phyloP scores from a whole-genome alignment of 495 filamentous ascomycete species.

The Parathielavia hyrcaniae region DNA sequence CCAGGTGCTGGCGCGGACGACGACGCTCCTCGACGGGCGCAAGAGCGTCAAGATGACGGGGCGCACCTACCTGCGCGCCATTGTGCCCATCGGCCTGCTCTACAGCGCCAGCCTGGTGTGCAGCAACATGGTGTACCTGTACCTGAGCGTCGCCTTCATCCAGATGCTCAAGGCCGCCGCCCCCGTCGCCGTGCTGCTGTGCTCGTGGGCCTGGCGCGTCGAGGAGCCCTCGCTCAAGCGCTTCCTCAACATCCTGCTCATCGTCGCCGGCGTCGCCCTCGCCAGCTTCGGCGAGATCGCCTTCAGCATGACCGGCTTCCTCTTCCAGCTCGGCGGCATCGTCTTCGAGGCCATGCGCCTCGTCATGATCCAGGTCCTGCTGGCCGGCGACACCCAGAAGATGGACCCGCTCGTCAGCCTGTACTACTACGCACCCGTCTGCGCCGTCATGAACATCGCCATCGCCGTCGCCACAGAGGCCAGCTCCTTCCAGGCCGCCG shows the following conservation, averaged over 20 bases:
- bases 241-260: constrained; percentile 63
- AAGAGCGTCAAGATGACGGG: constrained; percentile 64
- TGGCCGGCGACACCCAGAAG: constrained; percentile 58
- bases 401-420: constrained; percentile 82
- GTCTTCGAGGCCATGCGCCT: constrained; percentile 70
- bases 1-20: constrained; percentile 64
- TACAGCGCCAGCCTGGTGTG: constrained; percentile 68
- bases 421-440: constrained; percentile 80
- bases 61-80: constrained; percentile 59
- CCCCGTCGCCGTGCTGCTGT: constrained; percentile 62
- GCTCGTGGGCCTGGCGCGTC: constrained; percentile 58
- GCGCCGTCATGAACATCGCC: constrained; percentile 66
- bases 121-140: constrained; percentile 68
- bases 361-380: constrained; percentile 68
- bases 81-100: constrained; percentile 68
- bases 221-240: constrained; percentile 53
- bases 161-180: constrained; percentile 77
- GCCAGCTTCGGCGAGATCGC: constrained; percentile 71
- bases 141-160: constrained; percentile 70
- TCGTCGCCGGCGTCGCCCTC: constrained; percentile 66
- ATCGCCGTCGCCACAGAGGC: constrained; percentile 58
- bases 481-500: constrained; percentile 44
- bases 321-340: constrained; percentile 64
- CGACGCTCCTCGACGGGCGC: constrained; percentile 59
- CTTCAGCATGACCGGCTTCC: constrained; percentile 61